phyloP scores from a whole-genome alignment of 768 basidiomycete species.

The Leucocoprinus birnbaumii region DNA sequence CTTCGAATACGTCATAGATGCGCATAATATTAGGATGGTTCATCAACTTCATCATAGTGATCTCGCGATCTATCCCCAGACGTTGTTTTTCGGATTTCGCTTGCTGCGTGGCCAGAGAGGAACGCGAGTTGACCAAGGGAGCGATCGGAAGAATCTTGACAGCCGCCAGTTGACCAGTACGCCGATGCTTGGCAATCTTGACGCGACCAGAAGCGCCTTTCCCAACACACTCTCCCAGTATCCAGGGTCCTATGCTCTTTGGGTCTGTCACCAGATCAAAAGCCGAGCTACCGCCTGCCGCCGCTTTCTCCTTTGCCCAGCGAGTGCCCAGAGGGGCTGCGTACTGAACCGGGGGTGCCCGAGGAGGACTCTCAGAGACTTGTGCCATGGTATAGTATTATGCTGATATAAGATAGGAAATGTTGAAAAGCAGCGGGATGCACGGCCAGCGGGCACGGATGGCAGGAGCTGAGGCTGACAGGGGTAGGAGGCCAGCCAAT shows the following conservation, averaged over 20 bases:
- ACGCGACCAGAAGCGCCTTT: slow-evolving; percentile 94
- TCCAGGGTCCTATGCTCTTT: slow-evolving; percentile 86
- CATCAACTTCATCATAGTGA: slow-evolving; percentile 99
- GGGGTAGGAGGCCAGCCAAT: slow-evolving; percentile 12
- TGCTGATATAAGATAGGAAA: slow-evolving; percentile 22
- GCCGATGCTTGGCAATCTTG: slow-evolving; percentile 85
- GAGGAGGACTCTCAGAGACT: slow-evolving; percentile 55
- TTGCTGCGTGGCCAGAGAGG: slow-evolving; percentile 60
- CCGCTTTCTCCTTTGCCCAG: slow-evolving; percentile 86
- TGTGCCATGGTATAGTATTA: slow-evolving; percentile 33
- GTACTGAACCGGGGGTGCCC: slow-evolving; percentile 72
- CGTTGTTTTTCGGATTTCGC: slow-evolving; percentile 79
- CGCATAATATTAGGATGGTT: slow-evolving; percentile 96
- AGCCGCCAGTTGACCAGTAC: slow-evolving; percentile 89
- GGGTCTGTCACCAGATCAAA: slow-evolving; percentile 87
- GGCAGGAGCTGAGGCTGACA: slow-evolving; percentile 12
- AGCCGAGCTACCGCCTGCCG: slow-evolving; percentile 65
- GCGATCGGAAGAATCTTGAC: slow-evolving; percentile 93
- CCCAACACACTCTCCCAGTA: slow-evolving; percentile 90
- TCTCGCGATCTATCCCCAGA: slow-evolving; percentile 89
- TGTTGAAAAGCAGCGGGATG: slow-evolving; percentile 27
- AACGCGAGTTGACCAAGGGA: slow-evolving; percentile 70
- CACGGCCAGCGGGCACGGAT: slow-evolving; percentile 43
- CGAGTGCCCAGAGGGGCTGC: slow-evolving; percentile 70
- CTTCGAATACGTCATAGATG: slow-evolving; percentile 95